Conservation (phyloP, 1,284 basidiomycete species). For the Ceraceosorus guamensis region DNA sequence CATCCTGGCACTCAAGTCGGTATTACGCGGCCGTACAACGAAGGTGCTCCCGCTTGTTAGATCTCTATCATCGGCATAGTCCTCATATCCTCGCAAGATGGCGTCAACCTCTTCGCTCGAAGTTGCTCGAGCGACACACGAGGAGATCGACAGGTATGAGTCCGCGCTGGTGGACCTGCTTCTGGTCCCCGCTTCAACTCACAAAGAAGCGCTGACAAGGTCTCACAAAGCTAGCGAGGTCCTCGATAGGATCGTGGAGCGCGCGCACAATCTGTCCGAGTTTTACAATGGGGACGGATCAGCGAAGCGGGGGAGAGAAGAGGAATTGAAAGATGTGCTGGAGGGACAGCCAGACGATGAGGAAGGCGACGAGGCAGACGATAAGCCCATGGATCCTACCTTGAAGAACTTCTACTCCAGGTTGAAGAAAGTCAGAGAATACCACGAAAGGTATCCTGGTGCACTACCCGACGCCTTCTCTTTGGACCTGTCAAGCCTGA, state of each 20-base stretch:
- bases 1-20: too few species aligned
- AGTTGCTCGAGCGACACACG: slow-evolving; percentile 83
- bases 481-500: slow-evolving; percentile 41
- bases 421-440: slow-evolving; percentile 86
- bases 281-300: slow-evolving; percentile 51
- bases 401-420: slow-evolving; percentile 69
- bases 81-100: slow-evolving; percentile 14
- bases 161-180: slow-evolving; percentile 55
- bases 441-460: slow-evolving; percentile 88
- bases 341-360: slow-evolving; percentile 38
- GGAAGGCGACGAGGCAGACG: slow-evolving; percentile 53
- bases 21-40: too few species aligned
- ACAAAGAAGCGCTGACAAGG: slow-evolving; percentile 59
- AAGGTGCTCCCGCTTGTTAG: too few species aligned
- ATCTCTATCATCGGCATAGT: too few species aligned
- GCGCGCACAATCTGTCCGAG: slow-evolving; percentile 50
- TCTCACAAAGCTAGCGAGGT: slow-evolving; percentile 82
- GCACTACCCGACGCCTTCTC: slow-evolving; percentile 53
- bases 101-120: slow-evolving; percentile 73
- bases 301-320: slow-evolving; percentile 31
- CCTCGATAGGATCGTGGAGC: slow-evolving; percentile 69
- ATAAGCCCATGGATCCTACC: slow-evolving; percentile 53
- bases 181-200: slow-evolving; percentile 39
- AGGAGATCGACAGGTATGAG: slow-evolving; percentile 85
- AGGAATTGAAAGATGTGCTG: slow-evolving; percentile 52